These are phyloP conservation scores for Claviceps maximensis DNA, from an alignment of 2,329 filamentous ascomycete genomes.

Conservation along the genomic window DNA sequence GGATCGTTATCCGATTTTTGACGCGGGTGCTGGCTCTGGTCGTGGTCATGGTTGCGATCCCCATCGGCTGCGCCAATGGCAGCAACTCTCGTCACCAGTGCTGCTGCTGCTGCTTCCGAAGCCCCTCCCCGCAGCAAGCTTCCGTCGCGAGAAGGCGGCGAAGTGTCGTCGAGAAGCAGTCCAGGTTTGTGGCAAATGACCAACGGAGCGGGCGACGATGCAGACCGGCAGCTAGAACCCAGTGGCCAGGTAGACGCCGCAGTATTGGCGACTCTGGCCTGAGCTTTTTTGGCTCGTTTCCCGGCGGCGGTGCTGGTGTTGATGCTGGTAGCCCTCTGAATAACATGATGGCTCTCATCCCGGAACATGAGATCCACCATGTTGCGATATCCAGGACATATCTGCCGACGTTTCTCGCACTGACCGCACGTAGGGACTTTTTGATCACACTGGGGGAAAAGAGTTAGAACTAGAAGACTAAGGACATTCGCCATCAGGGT, in stretches of 20 bases:
- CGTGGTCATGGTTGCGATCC: neutral
- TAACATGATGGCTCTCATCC: slow-evolving; percentile 42
- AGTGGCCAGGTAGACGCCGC: neutral
- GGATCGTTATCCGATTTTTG: neutral
- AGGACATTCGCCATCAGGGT: neutral
- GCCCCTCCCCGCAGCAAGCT: too few species aligned
- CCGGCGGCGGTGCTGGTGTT: slow-evolving; percentile 8
- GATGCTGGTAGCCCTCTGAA: slow-evolving; percentile 31
- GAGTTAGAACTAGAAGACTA: neutral
- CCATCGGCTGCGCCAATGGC: neutral
- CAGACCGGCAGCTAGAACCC: too few species aligned
- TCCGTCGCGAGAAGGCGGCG: slow-evolving; percentile 2
- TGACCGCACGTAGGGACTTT: slow-evolving; percentile 38
- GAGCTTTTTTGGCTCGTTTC: slow-evolving; percentile 13
- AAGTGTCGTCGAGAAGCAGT: slow-evolving; percentile 1
- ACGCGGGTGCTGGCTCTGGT: neutral
- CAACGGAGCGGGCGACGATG: too few species aligned
- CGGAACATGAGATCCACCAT: slow-evolving; percentile 44
- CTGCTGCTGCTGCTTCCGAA: too few species aligned
- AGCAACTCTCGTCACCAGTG: too few species aligned
- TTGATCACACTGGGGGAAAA: slow-evolving; percentile 36
- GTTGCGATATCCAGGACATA: slow-evolving; percentile 42
- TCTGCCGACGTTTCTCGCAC: slow-evolving; percentile 36
- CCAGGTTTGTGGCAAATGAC: neutral
- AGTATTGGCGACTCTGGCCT: slow-evolving; percentile 3